Evolutionary conservation across 2,329 filamentous ascomycete species (phyloP), one percentile per base, ranked within the genome.

Genomic region (Epichloe uncinata): DNA sequence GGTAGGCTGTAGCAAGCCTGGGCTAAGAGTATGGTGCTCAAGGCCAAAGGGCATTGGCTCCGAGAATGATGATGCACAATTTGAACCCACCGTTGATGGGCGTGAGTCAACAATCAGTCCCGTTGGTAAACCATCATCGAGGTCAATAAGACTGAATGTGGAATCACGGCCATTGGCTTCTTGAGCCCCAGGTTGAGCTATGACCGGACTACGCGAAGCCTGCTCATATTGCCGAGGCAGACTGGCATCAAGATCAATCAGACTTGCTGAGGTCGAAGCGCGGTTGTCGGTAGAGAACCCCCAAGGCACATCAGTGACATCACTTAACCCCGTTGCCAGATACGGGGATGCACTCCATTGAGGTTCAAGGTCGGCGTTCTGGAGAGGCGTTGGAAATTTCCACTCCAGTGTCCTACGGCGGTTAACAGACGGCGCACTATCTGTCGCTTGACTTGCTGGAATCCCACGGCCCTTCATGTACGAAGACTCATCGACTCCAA

Each of bases 201-300:
- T 22, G 37, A 16, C 37, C n/a, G 37, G 37, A 16, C 37, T 16
- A 38, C 37, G 37, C 37, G 37, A 38, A 38, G 37, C 37, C 37
- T 38, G 37, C 37, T 38, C n/a, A 15, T 16, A 16, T 18, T 38
- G 37, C n/a, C 9, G 37, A 40, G 74, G 66, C 53, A 78, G 63
- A 52, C 72, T 72, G 69, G 77, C 72, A 52, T 79, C 75, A 5
- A 78, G 66, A 51, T 78, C 75, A 50, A 78, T 78, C 20, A 77
- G 61, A 48, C 69, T 72, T 6, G 26, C 26, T 26, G 69, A 63
- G 9, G 67, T 60, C 1, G 71, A 73, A 44, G 66, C 67, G 20
- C 71, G 66, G 56, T 70, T 68, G 13, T 63, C 30, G 60, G 52
- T n/a, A 60, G 37, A 40, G 37, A 40, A 16, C 12, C 37, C 37